Evolutionary conservation across 495 filamentous ascomycete genomes (phyloP).

Genomic region (Aspergillus campestris): DNA sequence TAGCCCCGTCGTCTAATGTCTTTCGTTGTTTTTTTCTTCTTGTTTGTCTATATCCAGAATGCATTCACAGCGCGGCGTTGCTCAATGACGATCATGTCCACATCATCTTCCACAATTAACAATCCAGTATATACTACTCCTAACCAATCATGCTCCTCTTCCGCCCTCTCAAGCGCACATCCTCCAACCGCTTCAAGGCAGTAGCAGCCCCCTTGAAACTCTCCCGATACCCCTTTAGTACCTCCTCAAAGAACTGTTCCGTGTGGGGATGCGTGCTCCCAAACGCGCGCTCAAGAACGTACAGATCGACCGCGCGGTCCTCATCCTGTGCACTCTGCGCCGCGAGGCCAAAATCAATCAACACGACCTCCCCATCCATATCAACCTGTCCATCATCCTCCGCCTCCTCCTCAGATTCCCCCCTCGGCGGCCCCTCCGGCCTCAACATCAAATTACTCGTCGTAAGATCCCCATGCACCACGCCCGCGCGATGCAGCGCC

Average conservation of each 20-base stretch:
- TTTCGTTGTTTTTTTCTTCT: slow-evolving; percentile 3
- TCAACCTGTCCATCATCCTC: slow-evolving; percentile 15
- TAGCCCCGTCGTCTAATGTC: slow-evolving; percentile 6
- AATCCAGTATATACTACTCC: not conserved
- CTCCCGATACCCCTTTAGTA: slow-evolving; percentile 53
- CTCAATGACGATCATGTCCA: no score
- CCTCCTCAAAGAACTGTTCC: slow-evolving; percentile 62
- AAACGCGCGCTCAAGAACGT: slow-evolving; percentile 95
- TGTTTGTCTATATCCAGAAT: not conserved
- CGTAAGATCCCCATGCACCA: slow-evolving; percentile 92
- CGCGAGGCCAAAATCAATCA: slow-evolving; percentile 95
- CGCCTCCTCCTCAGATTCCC: slow-evolving; percentile 3
- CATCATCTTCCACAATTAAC: no score
- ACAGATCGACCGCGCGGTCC: slow-evolving; percentile 92
- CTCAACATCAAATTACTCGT: slow-evolving; percentile 94
- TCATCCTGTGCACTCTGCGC: slow-evolving; percentile 77
- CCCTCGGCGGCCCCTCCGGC: slow-evolving; percentile 4
- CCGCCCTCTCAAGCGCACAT: slow-evolving; percentile 90
- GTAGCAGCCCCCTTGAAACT: slow-evolving; percentile 49
- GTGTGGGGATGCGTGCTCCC: slow-evolving; percentile 86
- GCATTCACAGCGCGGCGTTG: no score
- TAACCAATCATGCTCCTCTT: slow-evolving; percentile 96
- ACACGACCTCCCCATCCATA: slow-evolving; percentile 64
- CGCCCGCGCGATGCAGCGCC: slow-evolving; percentile 68
- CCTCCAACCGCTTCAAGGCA: slow-evolving; percentile 73